Evolutionary conservation across 176 grass and related monocot species (phyloP).

Genomic region (Hsuehochloa calcarea): DNA sequence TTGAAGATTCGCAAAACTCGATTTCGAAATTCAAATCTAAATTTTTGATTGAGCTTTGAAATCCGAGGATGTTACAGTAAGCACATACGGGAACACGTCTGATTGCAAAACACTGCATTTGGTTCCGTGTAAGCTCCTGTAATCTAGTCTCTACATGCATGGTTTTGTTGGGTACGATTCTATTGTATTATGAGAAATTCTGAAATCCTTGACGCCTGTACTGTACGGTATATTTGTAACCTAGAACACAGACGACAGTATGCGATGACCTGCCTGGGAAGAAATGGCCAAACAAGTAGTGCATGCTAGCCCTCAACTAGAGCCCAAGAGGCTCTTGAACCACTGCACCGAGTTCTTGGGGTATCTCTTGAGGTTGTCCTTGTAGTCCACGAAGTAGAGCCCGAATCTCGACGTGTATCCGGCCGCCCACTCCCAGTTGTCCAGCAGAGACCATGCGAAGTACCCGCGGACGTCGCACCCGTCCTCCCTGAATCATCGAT

Average conservation of each 20-base stretch:
- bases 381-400: conserved; percentile 88
- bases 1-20: no score
- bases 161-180: not conserved
- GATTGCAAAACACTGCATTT: not conserved
- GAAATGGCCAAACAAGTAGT: not conserved
- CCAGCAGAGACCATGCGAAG: conserved; percentile 94
- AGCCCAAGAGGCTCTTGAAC: conserved; percentile 80
- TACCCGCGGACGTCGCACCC: conserved; percentile 87
- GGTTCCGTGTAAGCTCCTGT: not conserved
- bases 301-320: not conserved
- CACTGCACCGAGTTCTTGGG: conserved; percentile 97
- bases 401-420: conserved; percentile 84
- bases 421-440: conserved; percentile 97
- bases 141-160: not conserved
- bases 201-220: not conserved
- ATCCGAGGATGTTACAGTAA: no score
- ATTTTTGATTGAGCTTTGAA: no score
- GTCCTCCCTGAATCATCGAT: conserved; percentile 59
- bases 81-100: not conserved
- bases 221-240: not conserved
- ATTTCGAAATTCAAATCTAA: no score
- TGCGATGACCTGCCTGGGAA: not conserved
- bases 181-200: not conserved
- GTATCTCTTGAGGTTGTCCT: conserved; percentile 76
- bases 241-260: not conserved